These are phyloP conservation scores for Aspergillus aculeatus DNA, from an alignment of 2,329 filamentous ascomycete species.

Conservation along the genomic window DNA sequence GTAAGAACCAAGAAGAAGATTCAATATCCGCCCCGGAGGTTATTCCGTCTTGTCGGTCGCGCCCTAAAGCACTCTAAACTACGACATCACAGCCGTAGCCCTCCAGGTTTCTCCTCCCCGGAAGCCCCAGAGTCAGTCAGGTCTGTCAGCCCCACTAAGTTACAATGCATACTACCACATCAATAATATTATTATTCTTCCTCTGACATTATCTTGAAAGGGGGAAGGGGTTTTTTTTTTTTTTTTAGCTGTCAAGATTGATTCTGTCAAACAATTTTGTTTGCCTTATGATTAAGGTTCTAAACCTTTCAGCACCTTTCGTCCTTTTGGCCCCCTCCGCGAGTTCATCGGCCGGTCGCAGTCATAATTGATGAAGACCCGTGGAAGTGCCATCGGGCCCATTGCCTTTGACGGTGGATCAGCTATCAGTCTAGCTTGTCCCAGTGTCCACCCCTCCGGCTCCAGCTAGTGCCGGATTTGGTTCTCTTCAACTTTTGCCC, in stretches of 20 bases:
- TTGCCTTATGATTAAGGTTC: not conserved
- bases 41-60: not conserved
- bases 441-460: constrained; percentile 24
- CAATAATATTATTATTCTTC: not conserved
- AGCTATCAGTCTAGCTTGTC: constrained; percentile 9
- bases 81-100: too few relatives aligned
- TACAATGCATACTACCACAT: too few relatives aligned
- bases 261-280: not conserved
- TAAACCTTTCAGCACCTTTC: not conserved
- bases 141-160: not conserved
- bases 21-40: not conserved
- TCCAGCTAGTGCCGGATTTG: constrained; percentile 15
- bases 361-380: not conserved
- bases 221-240: not conserved
- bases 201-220: not conserved
- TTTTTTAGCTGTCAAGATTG: not conserved
- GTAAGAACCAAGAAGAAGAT: not conserved
- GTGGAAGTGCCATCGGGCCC: not conserved
- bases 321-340: too few relatives aligned
- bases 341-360: constrained; percentile 5
- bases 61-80: not conserved
- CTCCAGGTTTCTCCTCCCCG: constrained; percentile 1
- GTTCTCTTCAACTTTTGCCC: not conserved
- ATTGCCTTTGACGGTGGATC: constrained; percentile 5
- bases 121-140: constrained; percentile 3